phyloP scores from a whole-genome alignment of 169 alveolate genomes.

The Eimeria brunetti region DNA sequence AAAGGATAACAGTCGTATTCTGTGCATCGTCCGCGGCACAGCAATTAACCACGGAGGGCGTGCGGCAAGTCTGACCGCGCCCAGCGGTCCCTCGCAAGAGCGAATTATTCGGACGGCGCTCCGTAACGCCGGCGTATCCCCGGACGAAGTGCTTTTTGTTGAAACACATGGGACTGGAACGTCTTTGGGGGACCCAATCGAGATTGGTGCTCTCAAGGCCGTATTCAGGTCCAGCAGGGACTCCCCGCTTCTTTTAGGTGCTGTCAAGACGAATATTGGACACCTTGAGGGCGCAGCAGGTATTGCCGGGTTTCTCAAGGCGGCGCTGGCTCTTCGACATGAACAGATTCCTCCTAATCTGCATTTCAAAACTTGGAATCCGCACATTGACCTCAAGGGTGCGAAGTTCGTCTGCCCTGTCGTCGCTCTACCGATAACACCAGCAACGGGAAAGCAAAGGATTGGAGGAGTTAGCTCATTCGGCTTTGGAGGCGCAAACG shows the following conservation, averaged over 20 bases:
- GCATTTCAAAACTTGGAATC: slow-evolving; percentile 87
- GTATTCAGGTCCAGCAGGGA: slow-evolving; percentile 84
- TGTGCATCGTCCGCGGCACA: slow-evolving; percentile 85
- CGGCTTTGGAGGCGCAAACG: slow-evolving; percentile 89
- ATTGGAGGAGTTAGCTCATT: slow-evolving; percentile 87
- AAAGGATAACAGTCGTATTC: slow-evolving; percentile 77
- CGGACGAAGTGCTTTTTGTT: slow-evolving; percentile 82
- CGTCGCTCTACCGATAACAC: slow-evolving; percentile 74
- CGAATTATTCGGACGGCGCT: slow-evolving; percentile 86
- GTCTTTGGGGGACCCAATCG: slow-evolving; percentile 87
- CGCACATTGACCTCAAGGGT: slow-evolving; percentile 87
- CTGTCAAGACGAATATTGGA: slow-evolving; percentile 90
- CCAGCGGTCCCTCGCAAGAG: slow-evolving; percentile 89
- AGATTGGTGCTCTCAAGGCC: slow-evolving; percentile 85
- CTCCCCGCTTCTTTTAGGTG: slow-evolving; percentile 88
- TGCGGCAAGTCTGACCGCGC: slow-evolving; percentile 88
- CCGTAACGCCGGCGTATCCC: slow-evolving; percentile 81
- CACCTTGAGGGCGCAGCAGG: slow-evolving; percentile 92
- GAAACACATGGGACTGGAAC: slow-evolving; percentile 91
- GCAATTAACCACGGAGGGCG: slow-evolving; percentile 88
- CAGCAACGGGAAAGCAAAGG: slow-evolving; percentile 53
- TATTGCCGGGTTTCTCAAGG: slow-evolving; percentile 87
- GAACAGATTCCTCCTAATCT: slow-evolving; percentile 88
- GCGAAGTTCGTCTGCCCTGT: slow-evolving; percentile 85
- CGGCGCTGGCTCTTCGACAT: slow-evolving; percentile 83